A percentile compares a stretch with the other conserved stretches of the same genome.
phyloP scores from a whole-genome alignment of 2,329 filamentous ascomycete genomes.

The Sphaerulina populicola region DNA sequence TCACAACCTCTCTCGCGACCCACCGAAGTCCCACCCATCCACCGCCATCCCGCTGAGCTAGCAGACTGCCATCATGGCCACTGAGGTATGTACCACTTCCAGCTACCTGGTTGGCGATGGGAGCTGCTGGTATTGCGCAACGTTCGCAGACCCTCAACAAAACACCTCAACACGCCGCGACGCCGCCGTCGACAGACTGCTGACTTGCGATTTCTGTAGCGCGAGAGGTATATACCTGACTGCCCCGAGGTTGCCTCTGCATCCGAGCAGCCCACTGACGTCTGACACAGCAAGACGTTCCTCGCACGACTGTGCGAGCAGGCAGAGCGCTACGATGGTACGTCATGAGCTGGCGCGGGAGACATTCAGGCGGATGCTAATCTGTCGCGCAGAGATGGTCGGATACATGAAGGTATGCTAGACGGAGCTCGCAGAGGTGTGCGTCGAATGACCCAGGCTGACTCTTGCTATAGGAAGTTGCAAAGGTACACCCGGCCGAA shows the following conservation, averaged over 20 bases:
- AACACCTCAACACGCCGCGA: conserved; percentile 28
- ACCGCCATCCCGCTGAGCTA: neutral
- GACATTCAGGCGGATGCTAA: conserved; percentile 19
- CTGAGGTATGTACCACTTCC: conserved; percentile 50
- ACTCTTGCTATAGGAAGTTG: conserved; percentile 64
- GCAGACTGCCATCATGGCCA: conserved; percentile 42
- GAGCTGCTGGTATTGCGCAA: conserved; percentile 19
- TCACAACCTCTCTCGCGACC: neutral
- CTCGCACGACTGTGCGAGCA: conserved; percentile 99
- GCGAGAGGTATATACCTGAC: conserved; percentile 40
- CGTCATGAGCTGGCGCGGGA: conserved; percentile 30
- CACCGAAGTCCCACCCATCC: neutral
- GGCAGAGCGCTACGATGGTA: conserved; percentile 98
- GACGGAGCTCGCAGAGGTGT: neutral
- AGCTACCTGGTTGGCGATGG: conserved; percentile 26
- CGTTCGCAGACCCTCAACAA: conserved; percentile 25
- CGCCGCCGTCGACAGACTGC: conserved; percentile 16
- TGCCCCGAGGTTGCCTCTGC: conserved; percentile 15
- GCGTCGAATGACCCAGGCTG: conserved; percentile 23
- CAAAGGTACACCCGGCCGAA: conserved; percentile 56
- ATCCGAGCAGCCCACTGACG: conserved; percentile 18
- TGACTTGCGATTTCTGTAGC: conserved; percentile 40
- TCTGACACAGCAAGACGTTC: conserved; percentile 88
- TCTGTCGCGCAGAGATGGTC: conserved; percentile 66
- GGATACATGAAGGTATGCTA: conserved; percentile 87